These are phyloP conservation scores for Phytopythium kandeliae DNA, from an alignment of 352 stramenopile genomes.

Conservation along the genomic window DNA sequence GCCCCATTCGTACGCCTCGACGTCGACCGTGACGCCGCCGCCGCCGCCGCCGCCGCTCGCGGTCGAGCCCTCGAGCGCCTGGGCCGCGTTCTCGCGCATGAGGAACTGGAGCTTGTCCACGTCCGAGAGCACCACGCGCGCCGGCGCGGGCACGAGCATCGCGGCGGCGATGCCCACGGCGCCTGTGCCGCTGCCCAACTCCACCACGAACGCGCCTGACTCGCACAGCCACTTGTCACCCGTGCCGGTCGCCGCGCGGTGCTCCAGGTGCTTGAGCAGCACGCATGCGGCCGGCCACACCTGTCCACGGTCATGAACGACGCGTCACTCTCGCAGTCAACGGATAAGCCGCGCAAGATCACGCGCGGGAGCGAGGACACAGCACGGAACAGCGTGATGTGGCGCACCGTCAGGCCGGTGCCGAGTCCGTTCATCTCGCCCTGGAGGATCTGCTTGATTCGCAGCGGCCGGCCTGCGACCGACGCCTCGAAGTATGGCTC, in stretches of 20 bases:
- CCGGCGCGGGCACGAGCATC: constrained; percentile 63
- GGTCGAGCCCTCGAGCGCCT: constrained; percentile 11
- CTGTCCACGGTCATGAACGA: constrained; percentile 1
- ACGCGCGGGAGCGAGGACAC: too few species aligned
- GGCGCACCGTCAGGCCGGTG: constrained; percentile 55
- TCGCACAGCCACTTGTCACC: constrained; percentile 7
- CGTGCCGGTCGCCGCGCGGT: constrained; percentile 25
- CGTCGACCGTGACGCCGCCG: constrained; percentile 41
- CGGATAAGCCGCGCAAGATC: too few species aligned
- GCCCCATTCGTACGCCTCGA: constrained; percentile 91
- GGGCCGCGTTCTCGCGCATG: constrained; percentile 84
- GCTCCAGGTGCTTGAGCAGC: constrained; percentile 73
- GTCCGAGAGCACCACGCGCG: constrained; percentile 88
- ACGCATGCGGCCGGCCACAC: constrained; percentile 81
- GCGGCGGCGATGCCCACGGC: constrained; percentile 86
- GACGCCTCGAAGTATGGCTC: constrained; percentile 56
- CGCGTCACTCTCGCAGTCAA: too few species aligned
- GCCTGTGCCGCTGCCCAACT: constrained; percentile 91
- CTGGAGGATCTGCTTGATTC: constrained; percentile 70
- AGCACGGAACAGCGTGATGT: too few species aligned
- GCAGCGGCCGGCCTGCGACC: constrained; percentile 32
- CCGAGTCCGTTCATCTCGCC: constrained; percentile 78
- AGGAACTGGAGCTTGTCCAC: constrained; percentile 86
- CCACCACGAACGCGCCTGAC: constrained; percentile 49
- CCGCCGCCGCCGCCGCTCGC: background rate